These are phyloP conservation scores for Hypoxylon sp. DNA, from an alignment of 2,329 filamentous ascomycete genomes.

Conservation along the genomic window DNA sequence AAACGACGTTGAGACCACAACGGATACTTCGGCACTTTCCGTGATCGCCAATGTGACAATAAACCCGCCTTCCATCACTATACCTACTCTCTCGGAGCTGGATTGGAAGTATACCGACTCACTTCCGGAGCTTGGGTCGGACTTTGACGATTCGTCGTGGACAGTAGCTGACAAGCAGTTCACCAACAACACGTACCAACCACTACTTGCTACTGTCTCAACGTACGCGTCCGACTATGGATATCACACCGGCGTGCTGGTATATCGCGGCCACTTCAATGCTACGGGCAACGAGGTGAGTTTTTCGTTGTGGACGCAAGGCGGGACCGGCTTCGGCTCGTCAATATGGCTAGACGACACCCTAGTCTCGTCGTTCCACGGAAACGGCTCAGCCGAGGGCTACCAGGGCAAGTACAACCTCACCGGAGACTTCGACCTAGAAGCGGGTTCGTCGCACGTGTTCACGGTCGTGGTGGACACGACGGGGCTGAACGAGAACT, in stretches of 20 bases:
- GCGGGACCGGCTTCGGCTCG: conserved; percentile 72
- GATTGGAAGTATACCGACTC: conserved; percentile 75
- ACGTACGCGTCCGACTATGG: conserved; percentile 78
- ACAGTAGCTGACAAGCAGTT: conserved; percentile 60
- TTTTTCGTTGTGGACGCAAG: conserved; percentile 67
- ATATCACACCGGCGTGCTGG: conserved; percentile 71
- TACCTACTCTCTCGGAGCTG: conserved; percentile 66
- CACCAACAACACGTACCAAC: conserved; percentile 67
- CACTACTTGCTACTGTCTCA: conserved; percentile 66
- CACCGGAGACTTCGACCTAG: conserved; percentile 60
- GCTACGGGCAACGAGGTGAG: conserved; percentile 67
- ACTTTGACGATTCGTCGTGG: conserved; percentile 77
- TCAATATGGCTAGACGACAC: conserved; percentile 76
- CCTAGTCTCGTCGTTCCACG: conserved; percentile 57
- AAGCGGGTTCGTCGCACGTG: conserved; percentile 61
- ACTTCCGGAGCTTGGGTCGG: conserved; percentile 70
- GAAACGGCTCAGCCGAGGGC: conserved; percentile 21
- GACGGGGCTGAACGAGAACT: conserved; percentile 71
- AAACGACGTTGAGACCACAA: conserved; percentile 61
- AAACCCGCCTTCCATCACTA: conserved; percentile 42
- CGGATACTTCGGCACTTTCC: conserved; percentile 48
- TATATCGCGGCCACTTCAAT: conserved; percentile 76
- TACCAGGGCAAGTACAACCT: conserved; percentile 50
- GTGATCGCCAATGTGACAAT: conserved; percentile 24
- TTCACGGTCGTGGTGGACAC: conserved; percentile 77